Conservation (phyloP, 768 basidiomycete species). For the Psilocybe subaeruginosa region DNA sequence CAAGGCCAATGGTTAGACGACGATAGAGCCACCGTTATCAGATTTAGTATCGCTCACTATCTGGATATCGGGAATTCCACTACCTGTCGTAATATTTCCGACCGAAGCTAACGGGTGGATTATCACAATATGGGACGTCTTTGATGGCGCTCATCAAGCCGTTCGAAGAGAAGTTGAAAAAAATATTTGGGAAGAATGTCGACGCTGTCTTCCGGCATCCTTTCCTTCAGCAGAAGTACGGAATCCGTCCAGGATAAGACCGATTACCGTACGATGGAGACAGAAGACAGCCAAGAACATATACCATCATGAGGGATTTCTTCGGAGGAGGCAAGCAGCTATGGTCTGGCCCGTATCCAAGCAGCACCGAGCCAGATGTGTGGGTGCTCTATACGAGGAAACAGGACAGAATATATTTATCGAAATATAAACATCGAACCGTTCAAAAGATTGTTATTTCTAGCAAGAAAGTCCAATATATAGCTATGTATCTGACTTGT, state of each 20-base stretch:
- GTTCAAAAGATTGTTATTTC: background rate
- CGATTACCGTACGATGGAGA: background rate
- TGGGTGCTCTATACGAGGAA: slow-evolving; percentile 1
- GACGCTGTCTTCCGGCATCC: background rate
- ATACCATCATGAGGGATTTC: background rate
- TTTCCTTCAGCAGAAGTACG: background rate
- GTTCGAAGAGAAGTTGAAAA: background rate
- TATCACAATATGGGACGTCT: background rate
- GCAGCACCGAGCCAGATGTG: background rate
- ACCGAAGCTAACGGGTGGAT: too few relatives aligned
- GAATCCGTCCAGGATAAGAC: too few relatives aligned
- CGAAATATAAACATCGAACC: background rate
- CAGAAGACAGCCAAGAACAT: background rate
- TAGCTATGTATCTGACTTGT: too few relatives aligned
- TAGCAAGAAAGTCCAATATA: too few relatives aligned
- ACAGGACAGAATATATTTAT: background rate
- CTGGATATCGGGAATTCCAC: background rate
- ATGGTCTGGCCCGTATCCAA: background rate
- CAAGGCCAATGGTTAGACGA: background rate
- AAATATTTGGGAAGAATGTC: background rate
- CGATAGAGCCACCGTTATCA: background rate
- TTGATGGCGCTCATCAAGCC: background rate
- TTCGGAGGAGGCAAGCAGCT: background rate
- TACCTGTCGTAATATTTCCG: background rate
- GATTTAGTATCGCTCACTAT: background rate